Percentiles rank a stretch among this genome's conserved stretches.
Conservation (phyloP, 495 filamentous ascomycete genomes). For the Aspergillus bridgeri region DNA sequence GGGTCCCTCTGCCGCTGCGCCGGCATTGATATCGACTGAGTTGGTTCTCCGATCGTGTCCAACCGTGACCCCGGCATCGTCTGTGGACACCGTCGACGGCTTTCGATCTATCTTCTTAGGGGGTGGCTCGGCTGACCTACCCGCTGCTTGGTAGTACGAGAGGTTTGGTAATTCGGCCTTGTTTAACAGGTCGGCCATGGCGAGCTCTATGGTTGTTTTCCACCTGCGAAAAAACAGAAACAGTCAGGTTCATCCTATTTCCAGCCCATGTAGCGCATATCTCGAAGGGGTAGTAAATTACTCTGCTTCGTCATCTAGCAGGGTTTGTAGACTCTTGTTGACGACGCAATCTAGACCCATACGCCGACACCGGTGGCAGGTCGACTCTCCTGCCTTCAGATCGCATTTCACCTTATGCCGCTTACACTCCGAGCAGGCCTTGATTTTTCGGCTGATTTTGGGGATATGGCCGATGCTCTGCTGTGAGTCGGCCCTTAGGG, state of each 20-base stretch:
- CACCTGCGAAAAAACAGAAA: conserved; percentile 23
- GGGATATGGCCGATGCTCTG: conserved; percentile 35
- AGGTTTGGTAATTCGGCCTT: conserved; percentile 45
- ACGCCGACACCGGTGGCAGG: conserved; percentile 48
- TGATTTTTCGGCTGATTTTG: conserved; percentile 55
- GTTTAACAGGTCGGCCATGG: conserved; percentile 44
- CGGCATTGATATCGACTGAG: conserved; percentile 13
- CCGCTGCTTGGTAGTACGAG: conserved; percentile 42
- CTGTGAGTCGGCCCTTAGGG: conserved; percentile 32
- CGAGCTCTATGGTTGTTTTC: conserved; percentile 46
- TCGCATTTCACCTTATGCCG: conserved; percentile 53
- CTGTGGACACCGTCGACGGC: conserved; percentile 39
- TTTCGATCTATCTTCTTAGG: conserved; percentile 37
- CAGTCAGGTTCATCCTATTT: not conserved
- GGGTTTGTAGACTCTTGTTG: conserved; percentile 54
- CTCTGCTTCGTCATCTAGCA: conserved; percentile 51
- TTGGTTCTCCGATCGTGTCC: conserved; percentile 17
- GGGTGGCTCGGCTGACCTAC: conserved; percentile 33
- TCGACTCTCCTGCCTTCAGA: conserved; percentile 44
- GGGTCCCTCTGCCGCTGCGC: conserved; percentile 12
- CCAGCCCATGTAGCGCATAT: not conserved
- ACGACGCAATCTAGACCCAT: conserved; percentile 51
- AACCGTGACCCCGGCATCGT: conserved; percentile 22
- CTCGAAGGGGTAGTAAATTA: conserved; percentile 20
- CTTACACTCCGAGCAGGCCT: conserved; percentile 54